Conservation (phyloP, 2,329 filamentous ascomycete genomes). For the Ophiostoma tasmaniense region DNA sequence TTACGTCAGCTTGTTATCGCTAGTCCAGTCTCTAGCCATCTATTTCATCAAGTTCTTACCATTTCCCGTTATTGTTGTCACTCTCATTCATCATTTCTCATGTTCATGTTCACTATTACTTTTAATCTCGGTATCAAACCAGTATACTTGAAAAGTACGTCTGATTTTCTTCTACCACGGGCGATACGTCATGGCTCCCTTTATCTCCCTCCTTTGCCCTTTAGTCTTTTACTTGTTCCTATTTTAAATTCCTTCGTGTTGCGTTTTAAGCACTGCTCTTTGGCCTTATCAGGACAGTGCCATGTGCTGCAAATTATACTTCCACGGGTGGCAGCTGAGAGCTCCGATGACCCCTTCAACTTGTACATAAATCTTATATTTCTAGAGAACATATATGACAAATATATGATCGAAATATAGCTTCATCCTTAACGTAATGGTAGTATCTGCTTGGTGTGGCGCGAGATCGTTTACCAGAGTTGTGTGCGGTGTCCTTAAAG, state of each 20-base stretch:
- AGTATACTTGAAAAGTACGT: background rate
- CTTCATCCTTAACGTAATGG: background rate
- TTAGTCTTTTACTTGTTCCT: background rate
- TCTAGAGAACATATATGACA: background rate
- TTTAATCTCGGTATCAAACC: background rate
- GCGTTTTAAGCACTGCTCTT: background rate
- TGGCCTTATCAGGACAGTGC: background rate
- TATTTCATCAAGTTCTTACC: background rate
- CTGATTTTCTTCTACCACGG: background rate
- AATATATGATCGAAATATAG: background rate
- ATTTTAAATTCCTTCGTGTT: background rate
- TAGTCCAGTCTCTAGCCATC: background rate
- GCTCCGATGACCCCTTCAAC: background rate
- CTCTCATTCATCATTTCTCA: background rate
- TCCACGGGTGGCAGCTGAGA: background rate
- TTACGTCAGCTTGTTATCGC: background rate
- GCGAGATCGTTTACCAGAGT: background rate
- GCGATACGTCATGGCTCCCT: background rate
- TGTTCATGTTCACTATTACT: background rate
- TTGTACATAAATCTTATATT: background rate
- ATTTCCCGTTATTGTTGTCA: background rate
- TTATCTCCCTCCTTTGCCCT: background rate
- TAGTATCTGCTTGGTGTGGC: no score
- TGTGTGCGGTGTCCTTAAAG: no score
- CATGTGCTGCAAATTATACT: background rate